Percentiles rank a stretch among this genome's conserved stretches.
Evolutionary conservation across 805 yeast species (phyloP).

Genomic region (Candida suzukii): DNA sequence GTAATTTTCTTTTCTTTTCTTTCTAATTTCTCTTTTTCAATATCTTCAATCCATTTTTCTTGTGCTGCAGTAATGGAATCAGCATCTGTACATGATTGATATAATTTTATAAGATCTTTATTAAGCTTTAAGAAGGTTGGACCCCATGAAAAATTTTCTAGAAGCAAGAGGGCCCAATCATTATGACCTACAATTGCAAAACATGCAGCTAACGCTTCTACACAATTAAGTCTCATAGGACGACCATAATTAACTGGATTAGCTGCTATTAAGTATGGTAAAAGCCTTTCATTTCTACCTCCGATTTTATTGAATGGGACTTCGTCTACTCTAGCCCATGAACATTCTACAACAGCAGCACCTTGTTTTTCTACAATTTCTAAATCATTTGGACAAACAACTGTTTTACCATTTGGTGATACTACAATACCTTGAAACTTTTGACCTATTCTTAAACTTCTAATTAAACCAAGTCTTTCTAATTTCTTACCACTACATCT

Average conservation of each 20-base stretch:
- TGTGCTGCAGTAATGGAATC: conserved; percentile 69
- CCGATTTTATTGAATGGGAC: conserved; percentile 93
- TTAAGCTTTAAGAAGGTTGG: conserved; percentile 78
- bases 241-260: conserved; percentile 95
- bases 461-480: conserved; percentile 80
- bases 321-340: conserved; percentile 97
- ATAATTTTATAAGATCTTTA: conserved; percentile 65
- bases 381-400: conserved; percentile 83
- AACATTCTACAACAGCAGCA: conserved; percentile 97
- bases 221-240: conserved; percentile 95
- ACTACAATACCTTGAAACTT: conserved; percentile 88
- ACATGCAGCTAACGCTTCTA: conserved; percentile 95
- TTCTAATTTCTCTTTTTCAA: conserved; percentile 60
- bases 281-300: conserved; percentile 76
- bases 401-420: conserved; percentile 85
- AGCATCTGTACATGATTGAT: conserved; percentile 75
- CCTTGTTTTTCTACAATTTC: conserved; percentile 74
- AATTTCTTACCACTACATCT: conserved; percentile 94
- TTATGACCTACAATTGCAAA: conserved; percentile 86
- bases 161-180: conserved; percentile 79
- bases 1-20: conserved; percentile 46
- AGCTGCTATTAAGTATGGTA: conserved; percentile 93
- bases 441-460: conserved; percentile 80
- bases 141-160: conserved; percentile 90
- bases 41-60: conserved; percentile 59